Percentiles rank a stretch among this genome's conserved stretches.
Conservation (phyloP, 2,329 filamentous ascomycete genomes). For the Didymella keratinophila region DNA sequence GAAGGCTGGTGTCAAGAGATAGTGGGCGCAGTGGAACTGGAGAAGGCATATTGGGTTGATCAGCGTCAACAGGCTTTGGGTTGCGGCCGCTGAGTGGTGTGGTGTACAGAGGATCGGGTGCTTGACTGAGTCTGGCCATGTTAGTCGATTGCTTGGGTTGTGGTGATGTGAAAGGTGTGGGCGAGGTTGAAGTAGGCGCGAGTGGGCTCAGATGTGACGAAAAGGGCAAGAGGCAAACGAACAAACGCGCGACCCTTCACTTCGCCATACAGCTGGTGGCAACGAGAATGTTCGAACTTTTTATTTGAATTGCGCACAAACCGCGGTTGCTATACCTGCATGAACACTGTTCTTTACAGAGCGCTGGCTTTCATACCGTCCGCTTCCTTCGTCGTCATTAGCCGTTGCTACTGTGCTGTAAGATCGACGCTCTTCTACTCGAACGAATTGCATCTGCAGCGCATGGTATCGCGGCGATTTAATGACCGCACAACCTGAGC, state of each 20-base stretch:
- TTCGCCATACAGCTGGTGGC: not conserved
- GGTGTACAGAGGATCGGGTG: not conserved
- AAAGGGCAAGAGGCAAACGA: slow-evolving; percentile 12
- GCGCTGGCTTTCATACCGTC: not conserved
- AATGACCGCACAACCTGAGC: not conserved
- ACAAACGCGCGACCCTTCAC: slow-evolving; percentile 15
- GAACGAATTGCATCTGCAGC: not conserved
- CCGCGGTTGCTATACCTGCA: too few relatives aligned
- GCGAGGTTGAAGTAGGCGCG: not conserved
- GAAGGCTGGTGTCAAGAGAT: slow-evolving; percentile 1
- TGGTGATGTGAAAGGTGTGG: not conserved
- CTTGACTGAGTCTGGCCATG: slow-evolving; percentile 16
- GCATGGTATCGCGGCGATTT: not conserved
- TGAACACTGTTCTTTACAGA: not conserved
- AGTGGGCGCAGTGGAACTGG: slow-evolving; percentile 9
- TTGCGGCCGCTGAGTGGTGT: not conserved
- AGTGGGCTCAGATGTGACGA: slow-evolving; percentile 1
- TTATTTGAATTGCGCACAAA: not conserved
- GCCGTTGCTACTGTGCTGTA: not conserved
- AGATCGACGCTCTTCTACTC: not conserved
- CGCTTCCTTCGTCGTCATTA: not conserved
- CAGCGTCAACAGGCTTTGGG: not conserved
- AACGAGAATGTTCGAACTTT: not conserved
- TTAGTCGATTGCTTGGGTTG: not conserved
- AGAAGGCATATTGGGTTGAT: slow-evolving; percentile 2